phyloP scores from a whole-genome alignment of 139 green algal genomes.

The Tetraselmis chui region DNA sequence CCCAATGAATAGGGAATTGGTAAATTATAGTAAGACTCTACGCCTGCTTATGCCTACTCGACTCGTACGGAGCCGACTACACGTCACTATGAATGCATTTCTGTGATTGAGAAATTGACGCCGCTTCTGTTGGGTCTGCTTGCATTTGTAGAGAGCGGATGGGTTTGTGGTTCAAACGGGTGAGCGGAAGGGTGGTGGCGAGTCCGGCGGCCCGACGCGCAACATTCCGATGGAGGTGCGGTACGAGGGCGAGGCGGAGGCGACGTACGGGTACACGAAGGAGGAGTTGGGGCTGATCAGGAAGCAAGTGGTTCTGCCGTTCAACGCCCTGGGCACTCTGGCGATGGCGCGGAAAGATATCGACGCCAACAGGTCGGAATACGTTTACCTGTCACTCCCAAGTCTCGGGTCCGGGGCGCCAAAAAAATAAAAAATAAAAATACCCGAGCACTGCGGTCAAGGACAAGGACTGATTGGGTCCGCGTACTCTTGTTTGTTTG shows the following conservation, averaged over 20 bases:
- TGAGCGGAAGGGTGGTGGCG: conserved; percentile 53
- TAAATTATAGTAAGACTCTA: too few species aligned
- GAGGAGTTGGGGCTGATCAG: conserved; percentile 90
- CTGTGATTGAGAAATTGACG: too few species aligned
- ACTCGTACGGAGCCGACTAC: not conserved
- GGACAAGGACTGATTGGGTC: too few species aligned
- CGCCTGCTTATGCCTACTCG: too few species aligned
- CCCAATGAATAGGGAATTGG: too few species aligned
- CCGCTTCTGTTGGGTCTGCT: not conserved
- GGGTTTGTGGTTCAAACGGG: conserved; percentile 98
- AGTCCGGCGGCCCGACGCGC: too few species aligned
- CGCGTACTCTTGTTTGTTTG: too few species aligned
- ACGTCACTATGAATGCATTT: not conserved
- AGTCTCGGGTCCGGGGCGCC: too few species aligned
- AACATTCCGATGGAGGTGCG: conserved; percentile 93
- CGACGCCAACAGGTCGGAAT: too few species aligned
- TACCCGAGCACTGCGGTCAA: too few species aligned
- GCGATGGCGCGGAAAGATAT: conserved; percentile 94
- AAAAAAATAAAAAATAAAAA: too few species aligned
- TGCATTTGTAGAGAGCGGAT: conserved; percentile 56
- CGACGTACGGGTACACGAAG: conserved; percentile 91
- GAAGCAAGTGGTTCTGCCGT: conserved; percentile 84
- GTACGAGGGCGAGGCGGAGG: conserved; percentile 78
- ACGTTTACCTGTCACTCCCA: too few species aligned
- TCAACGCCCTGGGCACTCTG: conserved; percentile 97